phyloP scores from a whole-genome alignment of 164 flowering plant genomes.

The Annona squamosa region DNA sequence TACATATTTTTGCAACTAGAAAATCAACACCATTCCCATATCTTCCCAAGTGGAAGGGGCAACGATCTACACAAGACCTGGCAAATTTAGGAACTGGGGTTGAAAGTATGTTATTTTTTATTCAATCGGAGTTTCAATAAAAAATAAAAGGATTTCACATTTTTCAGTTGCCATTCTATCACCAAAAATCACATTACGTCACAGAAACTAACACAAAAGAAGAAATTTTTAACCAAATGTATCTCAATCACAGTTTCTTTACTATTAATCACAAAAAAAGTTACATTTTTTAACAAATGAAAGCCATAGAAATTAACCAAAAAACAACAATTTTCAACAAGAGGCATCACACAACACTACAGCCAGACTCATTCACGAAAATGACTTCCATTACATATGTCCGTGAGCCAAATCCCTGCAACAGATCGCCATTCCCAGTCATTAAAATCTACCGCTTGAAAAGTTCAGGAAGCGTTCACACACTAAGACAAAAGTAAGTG shows the following conservation, averaged over 20 bases:
- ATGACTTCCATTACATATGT: background rate
- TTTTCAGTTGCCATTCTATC: no score
- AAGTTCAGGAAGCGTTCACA: background rate
- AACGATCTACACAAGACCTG: background rate
- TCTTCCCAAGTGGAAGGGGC: background rate
- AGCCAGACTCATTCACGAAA: background rate
- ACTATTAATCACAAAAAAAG: no score
- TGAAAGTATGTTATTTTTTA: background rate
- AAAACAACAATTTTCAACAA: background rate
- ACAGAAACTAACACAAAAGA: no score
- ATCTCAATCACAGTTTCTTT: background rate
- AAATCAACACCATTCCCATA: background rate
- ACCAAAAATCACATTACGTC: no score
- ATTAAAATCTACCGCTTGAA: background rate
- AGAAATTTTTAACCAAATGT: background rate
- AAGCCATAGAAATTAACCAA: background rate
- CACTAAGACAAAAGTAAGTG: background rate
- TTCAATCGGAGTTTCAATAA: background rate
- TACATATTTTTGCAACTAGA: background rate
- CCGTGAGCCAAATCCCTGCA: background rate
- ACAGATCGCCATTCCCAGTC: background rate
- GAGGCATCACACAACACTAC: background rate
- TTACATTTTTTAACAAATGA: no score
- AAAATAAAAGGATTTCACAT: background rate
- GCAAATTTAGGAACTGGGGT: background rate